Evolutionary conservation across 2,329 filamentous ascomycete species (phyloP), one percentile per base, ranked within the genome.

Genomic region (Colletotrichum zoysiae): DNA sequence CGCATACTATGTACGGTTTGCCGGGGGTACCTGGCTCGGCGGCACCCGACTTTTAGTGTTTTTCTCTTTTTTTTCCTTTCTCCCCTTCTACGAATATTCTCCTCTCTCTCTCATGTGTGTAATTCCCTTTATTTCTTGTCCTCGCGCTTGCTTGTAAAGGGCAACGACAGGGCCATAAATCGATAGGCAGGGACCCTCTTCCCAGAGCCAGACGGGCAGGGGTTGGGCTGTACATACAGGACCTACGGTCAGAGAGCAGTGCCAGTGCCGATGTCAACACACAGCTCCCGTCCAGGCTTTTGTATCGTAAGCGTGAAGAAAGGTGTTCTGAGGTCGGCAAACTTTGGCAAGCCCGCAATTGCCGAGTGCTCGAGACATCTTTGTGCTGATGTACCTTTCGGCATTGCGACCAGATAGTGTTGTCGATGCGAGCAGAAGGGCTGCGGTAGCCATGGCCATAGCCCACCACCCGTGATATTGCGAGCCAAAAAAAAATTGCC

Each of bases 251-350:
- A 55, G 42, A 68, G 59, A 61, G 69, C 30, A 30, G 30, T 5
- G 30, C 60, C 69, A 71, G 55, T 69, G 65, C 65, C 59, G 48
- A 48, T 26, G 65, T 71, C 59, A 69, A 65, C 44, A 57, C 65
- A 46, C 65, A 33, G 65, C 65, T 63, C 57, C 16, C 7, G 30
- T 30, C 30, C 30, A 23, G 20, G n/a, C 55, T 23, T 57, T 40
- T 26, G 35, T 42, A 20, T 42, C 7, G 14, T 26, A 9, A 18
- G n/a, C n/a, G 18, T 48, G 9, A 48, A 48, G 14, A 55, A 56
- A 35, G 18, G 23, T 38, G 11, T 46, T 40, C 38, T 9, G 20
- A 56, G 33, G 55, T 51, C 55, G 58, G 57, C 35, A 71, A 62
- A 53, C 56, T 58, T 69, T 60, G 51, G 40, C 55, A 38, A 40